Percentiles rank a stretch among this genome's conserved stretches.
These are phyloP conservation scores for Trichoderma aggressivum DNA, from an alignment of 2,329 filamentous ascomycete species.

Conservation along the genomic window DNA sequence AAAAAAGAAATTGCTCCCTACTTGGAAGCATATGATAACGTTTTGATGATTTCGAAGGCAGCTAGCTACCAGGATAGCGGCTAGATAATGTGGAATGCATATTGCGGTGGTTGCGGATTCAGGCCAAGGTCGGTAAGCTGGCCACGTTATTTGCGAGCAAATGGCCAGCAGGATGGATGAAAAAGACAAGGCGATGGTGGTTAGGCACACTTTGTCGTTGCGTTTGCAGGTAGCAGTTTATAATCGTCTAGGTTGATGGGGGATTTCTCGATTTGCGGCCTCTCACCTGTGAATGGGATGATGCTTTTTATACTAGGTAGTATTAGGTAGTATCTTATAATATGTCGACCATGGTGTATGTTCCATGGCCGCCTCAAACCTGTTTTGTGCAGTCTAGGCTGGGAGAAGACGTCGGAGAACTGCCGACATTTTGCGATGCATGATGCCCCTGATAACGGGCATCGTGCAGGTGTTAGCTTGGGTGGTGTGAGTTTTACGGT, in stretches of 20 bases:
- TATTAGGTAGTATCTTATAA: background rate
- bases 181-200: background rate
- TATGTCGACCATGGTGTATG: background rate
- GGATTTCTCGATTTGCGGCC: background rate
- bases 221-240: background rate
- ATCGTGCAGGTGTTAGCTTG: background rate
- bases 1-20: background rate
- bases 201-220: background rate
- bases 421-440: background rate
- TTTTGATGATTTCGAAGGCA: conserved; percentile 1
- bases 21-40: conserved; percentile 2
- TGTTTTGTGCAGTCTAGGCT: background rate
- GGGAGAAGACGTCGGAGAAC: background rate
- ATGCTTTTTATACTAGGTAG: background rate
- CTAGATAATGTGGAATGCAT: conserved; percentile 13
- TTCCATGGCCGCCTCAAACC: background rate
- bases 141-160: background rate
- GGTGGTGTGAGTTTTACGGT: background rate
- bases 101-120: background rate
- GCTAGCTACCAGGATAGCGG: background rate
- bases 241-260: background rate
- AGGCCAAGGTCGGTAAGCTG: background rate
- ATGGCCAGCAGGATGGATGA: background rate
- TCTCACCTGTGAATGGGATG: background rate
- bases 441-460: background rate